A percentile compares a stretch with the other conserved stretches of the same genome.
phyloP scores from a whole-genome alignment of 1,139 yeast species.

The Lodderomyces beijingensis region DNA sequence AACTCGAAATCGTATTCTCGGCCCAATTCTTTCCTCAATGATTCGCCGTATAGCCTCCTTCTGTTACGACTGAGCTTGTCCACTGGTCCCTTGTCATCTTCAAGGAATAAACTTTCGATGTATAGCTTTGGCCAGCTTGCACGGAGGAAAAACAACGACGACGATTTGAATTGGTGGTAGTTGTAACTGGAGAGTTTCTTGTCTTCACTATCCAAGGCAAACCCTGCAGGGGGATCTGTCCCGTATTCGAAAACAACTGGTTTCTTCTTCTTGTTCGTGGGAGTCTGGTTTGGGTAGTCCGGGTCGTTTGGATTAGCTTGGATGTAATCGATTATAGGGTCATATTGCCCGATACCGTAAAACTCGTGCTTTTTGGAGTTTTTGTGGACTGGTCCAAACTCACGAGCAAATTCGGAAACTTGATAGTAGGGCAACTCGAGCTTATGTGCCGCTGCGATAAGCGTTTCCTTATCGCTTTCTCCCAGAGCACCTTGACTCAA shows the following conservation, averaged over 20 bases:
- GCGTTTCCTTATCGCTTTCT: constrained; percentile 63
- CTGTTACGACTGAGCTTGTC: constrained; percentile 15
- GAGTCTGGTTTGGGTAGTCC: constrained; percentile 11
- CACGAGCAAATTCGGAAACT: constrained; percentile 40
- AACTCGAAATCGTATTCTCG: constrained; percentile 28
- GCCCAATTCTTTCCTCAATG: constrained; percentile 24
- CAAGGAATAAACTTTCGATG: constrained; percentile 22
- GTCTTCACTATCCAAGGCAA: constrained; percentile 21
- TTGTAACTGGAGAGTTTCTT: constrained; percentile 22
- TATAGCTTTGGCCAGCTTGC: constrained; percentile 38
- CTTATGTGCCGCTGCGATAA: constrained; percentile 55
- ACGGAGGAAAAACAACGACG: constrained; percentile 30
- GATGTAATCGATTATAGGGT: constrained; percentile 31
- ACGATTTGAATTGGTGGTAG: constrained; percentile 26
- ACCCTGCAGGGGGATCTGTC: constrained; percentile 15
- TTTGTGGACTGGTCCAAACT: constrained; percentile 28
- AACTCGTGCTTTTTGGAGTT: constrained; percentile 21
- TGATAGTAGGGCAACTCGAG: constrained; percentile 50
- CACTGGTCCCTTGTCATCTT: constrained; percentile 26
- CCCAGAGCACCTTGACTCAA: constrained; percentile 58
- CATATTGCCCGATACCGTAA: constrained; percentile 38
- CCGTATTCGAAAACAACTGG: constrained; percentile 1
- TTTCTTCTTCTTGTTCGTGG: neutral
- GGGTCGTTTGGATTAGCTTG: constrained; percentile 15
- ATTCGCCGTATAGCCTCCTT: constrained; percentile 27